These are phyloP conservation scores for Stellera chamaejasme DNA, from an alignment of 345 rosid genomes.

Conservation along the genomic window DNA sequence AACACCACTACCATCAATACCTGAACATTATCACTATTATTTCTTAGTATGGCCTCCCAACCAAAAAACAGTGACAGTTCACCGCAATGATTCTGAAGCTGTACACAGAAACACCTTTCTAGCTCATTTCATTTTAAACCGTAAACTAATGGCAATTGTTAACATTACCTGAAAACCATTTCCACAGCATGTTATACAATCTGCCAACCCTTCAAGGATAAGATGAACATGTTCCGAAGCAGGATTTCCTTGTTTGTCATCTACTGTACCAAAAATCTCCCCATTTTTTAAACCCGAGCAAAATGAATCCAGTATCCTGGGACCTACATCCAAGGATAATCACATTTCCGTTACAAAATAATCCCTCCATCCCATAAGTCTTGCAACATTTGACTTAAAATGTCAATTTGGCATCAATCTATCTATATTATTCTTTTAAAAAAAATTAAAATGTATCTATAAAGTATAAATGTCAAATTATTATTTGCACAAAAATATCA, in stretches of 20 bases:
- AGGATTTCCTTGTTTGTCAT: conserved; percentile 15
- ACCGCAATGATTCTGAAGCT: not conserved
- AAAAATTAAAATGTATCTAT: too few relatives aligned
- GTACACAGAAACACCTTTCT: not conserved
- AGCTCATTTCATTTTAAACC: too few relatives aligned
- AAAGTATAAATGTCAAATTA: too few relatives aligned
- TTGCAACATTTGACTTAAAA: too few relatives aligned
- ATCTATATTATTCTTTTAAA: too few relatives aligned
- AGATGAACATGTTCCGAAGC: conserved; percentile 21
- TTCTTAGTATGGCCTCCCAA: not conserved
- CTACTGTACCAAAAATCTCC: conserved; percentile 25
- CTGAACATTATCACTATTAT: too few relatives aligned
- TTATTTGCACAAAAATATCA: too few relatives aligned
- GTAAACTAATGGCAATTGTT: not conserved
- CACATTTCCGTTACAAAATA: too few relatives aligned
- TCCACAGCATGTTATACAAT: conserved; percentile 48
- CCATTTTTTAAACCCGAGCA: conserved; percentile 32
- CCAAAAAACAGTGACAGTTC: not conserved
- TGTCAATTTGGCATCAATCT: too few relatives aligned
- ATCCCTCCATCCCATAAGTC: too few relatives aligned
- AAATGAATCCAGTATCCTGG: conserved; percentile 43
- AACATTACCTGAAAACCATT: conserved; percentile 31
- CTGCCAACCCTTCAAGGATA: conserved; percentile 66
- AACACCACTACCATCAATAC: too few relatives aligned
- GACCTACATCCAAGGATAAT: conserved; percentile 36